Base-by-base conservation (phyloP, 495 filamentous ascomycete genomes). In the Collariella sp. region DNA sequence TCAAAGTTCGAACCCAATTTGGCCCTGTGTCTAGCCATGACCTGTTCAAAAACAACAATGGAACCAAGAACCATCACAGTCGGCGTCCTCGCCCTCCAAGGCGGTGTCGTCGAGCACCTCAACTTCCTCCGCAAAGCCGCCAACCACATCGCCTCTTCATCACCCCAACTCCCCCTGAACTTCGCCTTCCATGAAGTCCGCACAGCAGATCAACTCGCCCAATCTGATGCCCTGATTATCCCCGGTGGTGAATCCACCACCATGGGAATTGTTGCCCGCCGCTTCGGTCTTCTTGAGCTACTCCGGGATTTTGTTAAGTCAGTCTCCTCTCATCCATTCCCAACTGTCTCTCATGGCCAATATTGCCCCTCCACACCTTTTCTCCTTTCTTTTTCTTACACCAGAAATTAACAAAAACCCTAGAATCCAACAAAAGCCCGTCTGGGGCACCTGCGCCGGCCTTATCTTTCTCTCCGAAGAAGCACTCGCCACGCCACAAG, bases 391-490 rank as follows among this genome's bases (percentile, higher is more conserved):
- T n/a, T n/a, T n/a, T n/a, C n/a, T n/a, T n/a, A n/a, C n/a, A n/a
- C n/a, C 38, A 10, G 6, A 2, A 34, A 44, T 23, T 42, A 13
- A 51, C 47, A 39, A 3, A 20, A 54, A 44, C n/a, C n/a, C n/a
- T n/a, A 77, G 74, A 56, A 73, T 84, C n/a, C 59, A 80, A 45
- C 79, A 84, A 60, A 91, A 87, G 65, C 91, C 94, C 18, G 87
- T 85, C 16, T 98, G 93, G 93, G 93, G 93, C 12, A 97, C 93
- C 22, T 98, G 93, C 67, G 93, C 93, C 20, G 93, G 93, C 5
- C 77, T 98, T 52, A 96, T 98, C 57, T 72, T 97, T 35, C 85
- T 98, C 42, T 83, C 89, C 12, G 89, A 95, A 65, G 81, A 85
- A 40, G 94, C 93, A 20, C 91, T 90, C 65, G 78, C 83, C 22